phyloP scores from a whole-genome alignment of 2,329 filamentous ascomycete genomes.

The Fusarium kyushuense region DNA sequence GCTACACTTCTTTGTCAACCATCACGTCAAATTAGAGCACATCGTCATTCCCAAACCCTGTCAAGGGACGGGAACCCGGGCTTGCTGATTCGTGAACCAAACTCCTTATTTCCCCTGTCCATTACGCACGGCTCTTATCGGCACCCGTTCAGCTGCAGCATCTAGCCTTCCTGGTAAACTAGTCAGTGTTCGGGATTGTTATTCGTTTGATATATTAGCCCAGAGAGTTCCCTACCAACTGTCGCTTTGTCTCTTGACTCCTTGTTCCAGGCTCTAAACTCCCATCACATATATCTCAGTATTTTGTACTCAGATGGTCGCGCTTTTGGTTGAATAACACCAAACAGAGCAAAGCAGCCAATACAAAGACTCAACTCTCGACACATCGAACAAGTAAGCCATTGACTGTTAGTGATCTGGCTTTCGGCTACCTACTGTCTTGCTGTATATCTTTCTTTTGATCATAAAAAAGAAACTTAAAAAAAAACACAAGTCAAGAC shows the following conservation, averaged over 20 bases:
- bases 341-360: slow-evolving; percentile 7
- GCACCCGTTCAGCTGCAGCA: slow-evolving; percentile 30
- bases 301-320: slow-evolving; percentile 7
- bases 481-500: slow-evolving; percentile 4
- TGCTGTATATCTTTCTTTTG: slow-evolving; percentile 9
- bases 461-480: slow-evolving; percentile 1
- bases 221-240: not conserved
- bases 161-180: slow-evolving; percentile 22
- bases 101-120: slow-evolving; percentile 29
- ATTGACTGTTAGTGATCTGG: not conserved
- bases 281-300: not conserved
- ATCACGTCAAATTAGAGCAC: slow-evolving; percentile 46
- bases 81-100: slow-evolving; percentile 37
- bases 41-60: slow-evolving; percentile 42
- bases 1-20: slow-evolving; percentile 36
- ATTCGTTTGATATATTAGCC: slow-evolving; percentile 19
- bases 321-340: slow-evolving; percentile 12
- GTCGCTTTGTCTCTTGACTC: slow-evolving; percentile 6
- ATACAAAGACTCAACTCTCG: slow-evolving; percentile 20
- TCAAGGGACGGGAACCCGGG: slow-evolving; percentile 36
- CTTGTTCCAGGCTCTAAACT: not conserved
- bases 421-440: not conserved
- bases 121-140: slow-evolving; percentile 39
- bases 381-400: slow-evolving; percentile 2
- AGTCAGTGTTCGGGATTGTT: slow-evolving; percentile 1